These are phyloP conservation scores for Yamagishiella unicocca DNA, from an alignment of 139 green algal species.

Conservation along the genomic window DNA sequence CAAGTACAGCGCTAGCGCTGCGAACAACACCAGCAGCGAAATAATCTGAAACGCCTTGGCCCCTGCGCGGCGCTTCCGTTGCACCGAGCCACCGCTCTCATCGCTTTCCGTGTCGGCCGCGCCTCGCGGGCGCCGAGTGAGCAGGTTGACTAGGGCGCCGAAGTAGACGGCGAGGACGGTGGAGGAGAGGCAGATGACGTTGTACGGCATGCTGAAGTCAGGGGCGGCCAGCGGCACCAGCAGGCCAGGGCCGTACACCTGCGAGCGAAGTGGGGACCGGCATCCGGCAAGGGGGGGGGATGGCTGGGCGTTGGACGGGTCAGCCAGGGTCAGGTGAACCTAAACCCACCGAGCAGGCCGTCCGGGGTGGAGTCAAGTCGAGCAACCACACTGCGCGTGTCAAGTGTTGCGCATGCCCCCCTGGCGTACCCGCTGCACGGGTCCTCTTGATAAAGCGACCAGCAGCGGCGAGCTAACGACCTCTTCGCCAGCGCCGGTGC, in stretches of 20 bases:
- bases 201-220: slow-evolving; percentile 97
- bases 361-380: too few relatives aligned
- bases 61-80: too few relatives aligned
- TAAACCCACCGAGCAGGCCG: too few relatives aligned
- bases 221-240: slow-evolving; percentile 86
- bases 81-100: not conserved
- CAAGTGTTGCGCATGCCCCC: too few relatives aligned
- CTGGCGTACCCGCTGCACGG: slow-evolving; percentile 25
- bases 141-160: slow-evolving; percentile 68
- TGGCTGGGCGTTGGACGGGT: too few relatives aligned
- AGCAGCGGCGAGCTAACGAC: slow-evolving; percentile 23
- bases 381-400: too few relatives aligned
- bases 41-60: slow-evolving; percentile 39
- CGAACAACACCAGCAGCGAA: slow-evolving; percentile 52
- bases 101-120: not conserved
- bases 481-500: not conserved
- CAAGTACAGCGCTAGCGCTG: slow-evolving; percentile 53
- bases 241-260: slow-evolving; percentile 68
- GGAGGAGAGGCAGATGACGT: slow-evolving; percentile 91
- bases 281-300: too few relatives aligned
- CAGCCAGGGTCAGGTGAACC: too few relatives aligned
- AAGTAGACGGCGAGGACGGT: slow-evolving; percentile 89
- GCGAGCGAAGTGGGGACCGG: not conserved
- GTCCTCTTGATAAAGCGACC: not conserved
- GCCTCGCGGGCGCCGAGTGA: slow-evolving; percentile 50